A percentile compares a stretch with the other conserved stretches of the same genome.
These are phyloP conservation scores for Didymella sp. DNA, from an alignment of 2,329 filamentous ascomycete genomes.

Conservation along the genomic window DNA sequence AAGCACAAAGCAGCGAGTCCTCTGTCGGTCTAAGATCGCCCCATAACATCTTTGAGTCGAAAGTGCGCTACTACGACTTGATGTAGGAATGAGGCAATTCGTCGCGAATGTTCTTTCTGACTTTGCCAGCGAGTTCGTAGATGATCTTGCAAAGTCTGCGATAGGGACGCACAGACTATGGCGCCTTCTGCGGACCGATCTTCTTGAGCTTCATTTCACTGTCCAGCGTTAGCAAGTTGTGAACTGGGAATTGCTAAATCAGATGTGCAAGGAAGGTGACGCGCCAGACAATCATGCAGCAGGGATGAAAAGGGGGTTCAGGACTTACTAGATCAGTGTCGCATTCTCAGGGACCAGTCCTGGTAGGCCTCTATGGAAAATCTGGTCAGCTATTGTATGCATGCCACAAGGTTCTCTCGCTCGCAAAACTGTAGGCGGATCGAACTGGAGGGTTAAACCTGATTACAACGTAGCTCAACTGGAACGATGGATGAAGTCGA, in stretches of 20 bases:
- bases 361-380: constrained; percentile 71
- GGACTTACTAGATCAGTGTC: constrained; percentile 82
- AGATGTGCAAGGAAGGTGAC: not conserved
- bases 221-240: not conserved
- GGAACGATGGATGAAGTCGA: constrained; percentile 6
- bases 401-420: not conserved
- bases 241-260: not conserved
- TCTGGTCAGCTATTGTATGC: constrained; percentile 29
- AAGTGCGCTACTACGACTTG: not conserved
- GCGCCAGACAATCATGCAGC: no score
- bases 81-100: not conserved
- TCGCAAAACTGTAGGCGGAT: no score
- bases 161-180: constrained; percentile 9
- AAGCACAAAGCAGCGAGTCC: not conserved
- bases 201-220: constrained; percentile 18
- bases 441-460: no score
- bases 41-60: not conserved
- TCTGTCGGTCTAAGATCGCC: not conserved
- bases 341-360: constrained; percentile 77
- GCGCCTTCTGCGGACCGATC: constrained; percentile 13
- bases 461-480: no score
- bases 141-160: not conserved
- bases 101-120: not conserved
- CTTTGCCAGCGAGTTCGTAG: not conserved
- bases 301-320: not conserved